These are phyloP conservation scores for Candida railenensis DNA, from an alignment of 805 yeast species.

Conservation along the genomic window DNA sequence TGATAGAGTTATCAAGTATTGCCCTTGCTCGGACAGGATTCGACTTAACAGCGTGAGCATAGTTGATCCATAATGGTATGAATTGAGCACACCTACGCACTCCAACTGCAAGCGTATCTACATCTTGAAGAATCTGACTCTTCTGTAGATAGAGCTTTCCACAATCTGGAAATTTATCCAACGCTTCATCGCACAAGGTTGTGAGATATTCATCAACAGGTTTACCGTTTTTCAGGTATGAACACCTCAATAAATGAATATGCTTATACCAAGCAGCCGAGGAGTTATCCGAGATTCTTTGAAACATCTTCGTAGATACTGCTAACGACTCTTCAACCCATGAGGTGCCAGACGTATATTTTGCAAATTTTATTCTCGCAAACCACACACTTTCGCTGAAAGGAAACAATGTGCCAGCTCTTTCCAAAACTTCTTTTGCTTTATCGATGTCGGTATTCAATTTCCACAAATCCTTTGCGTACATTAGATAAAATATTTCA, in stretches of 20 bases:
- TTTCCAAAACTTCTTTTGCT: slow-evolving; percentile 53
- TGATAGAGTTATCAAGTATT: slow-evolving; percentile 62
- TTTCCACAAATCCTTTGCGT: slow-evolving; percentile 68
- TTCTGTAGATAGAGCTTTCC: slow-evolving; percentile 60
- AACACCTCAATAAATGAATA: slow-evolving; percentile 16
- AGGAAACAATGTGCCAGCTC: slow-evolving; percentile 46
- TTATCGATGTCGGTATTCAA: slow-evolving; percentile 43
- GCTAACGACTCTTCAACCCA: slow-evolving; percentile 40
- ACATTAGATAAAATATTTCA: slow-evolving; percentile 61
- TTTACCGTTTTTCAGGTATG: background rate
- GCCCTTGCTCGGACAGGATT: slow-evolving; percentile 60
- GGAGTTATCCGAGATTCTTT: slow-evolving; percentile 18
- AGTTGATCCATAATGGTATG: slow-evolving; percentile 52
- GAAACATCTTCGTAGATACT: slow-evolving; percentile 22
- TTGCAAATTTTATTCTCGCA: slow-evolving; percentile 71
- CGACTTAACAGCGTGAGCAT: slow-evolving; percentile 48
- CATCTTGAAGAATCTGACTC: slow-evolving; percentile 45
- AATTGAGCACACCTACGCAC: slow-evolving; percentile 45
- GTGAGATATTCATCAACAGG: slow-evolving; percentile 12
- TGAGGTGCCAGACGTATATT: slow-evolving; percentile 51
- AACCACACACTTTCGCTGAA: slow-evolving; percentile 60
- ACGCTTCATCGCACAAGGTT: slow-evolving; percentile 42
- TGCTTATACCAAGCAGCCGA: slow-evolving; percentile 63
- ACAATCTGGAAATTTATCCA: slow-evolving; percentile 47
- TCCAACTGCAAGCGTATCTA: slow-evolving; percentile 47